phyloP scores from a whole-genome alignment of 352 stramenopile genomes.

The Blastocystis sp. region DNA sequence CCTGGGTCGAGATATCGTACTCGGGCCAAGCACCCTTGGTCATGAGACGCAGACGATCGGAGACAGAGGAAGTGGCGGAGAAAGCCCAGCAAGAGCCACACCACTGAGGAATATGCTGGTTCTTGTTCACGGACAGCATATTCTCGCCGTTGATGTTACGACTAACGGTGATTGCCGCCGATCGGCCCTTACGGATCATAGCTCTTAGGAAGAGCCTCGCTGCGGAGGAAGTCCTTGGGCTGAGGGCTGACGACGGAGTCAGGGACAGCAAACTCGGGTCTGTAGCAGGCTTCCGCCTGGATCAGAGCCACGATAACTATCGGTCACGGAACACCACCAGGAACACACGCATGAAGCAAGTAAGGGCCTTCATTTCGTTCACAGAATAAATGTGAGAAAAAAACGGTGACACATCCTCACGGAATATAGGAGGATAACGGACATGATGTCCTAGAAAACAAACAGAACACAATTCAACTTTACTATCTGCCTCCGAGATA shows the following conservation, averaged over 20 bases:
- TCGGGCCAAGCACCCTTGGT: constrained; percentile 77
- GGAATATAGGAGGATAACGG: background rate
- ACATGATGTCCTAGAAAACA: constrained; percentile 8
- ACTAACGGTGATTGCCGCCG: background rate
- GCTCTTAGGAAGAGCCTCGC: constrained; percentile 84
- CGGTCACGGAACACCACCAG: background rate
- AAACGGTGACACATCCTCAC: background rate
- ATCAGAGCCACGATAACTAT: constrained; percentile 51
- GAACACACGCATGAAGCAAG: background rate
- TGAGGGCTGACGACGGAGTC: constrained; percentile 76
- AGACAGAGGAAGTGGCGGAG: constrained; percentile 76
- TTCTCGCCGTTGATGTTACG: constrained; percentile 89
- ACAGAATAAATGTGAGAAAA: constrained; percentile 35
- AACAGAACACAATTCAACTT: constrained; percentile 24
- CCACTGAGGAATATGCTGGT: constrained; percentile 95
- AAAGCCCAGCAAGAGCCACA: constrained; percentile 88
- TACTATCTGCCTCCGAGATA: background rate
- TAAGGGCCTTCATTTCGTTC: constrained; percentile 38
- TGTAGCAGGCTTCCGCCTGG: constrained; percentile 12
- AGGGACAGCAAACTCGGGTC: constrained; percentile 39
- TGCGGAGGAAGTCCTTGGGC: constrained; percentile 82
- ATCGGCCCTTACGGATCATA: constrained; percentile 81
- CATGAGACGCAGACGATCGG: constrained; percentile 77
- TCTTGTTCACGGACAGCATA: constrained; percentile 94
- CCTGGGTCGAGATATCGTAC: constrained; percentile 84